Evolutionary conservation across 495 filamentous ascomycete species (phyloP), one percentile per base, ranked within the genome.

Genomic region (Durotheca rogersii): DNA sequence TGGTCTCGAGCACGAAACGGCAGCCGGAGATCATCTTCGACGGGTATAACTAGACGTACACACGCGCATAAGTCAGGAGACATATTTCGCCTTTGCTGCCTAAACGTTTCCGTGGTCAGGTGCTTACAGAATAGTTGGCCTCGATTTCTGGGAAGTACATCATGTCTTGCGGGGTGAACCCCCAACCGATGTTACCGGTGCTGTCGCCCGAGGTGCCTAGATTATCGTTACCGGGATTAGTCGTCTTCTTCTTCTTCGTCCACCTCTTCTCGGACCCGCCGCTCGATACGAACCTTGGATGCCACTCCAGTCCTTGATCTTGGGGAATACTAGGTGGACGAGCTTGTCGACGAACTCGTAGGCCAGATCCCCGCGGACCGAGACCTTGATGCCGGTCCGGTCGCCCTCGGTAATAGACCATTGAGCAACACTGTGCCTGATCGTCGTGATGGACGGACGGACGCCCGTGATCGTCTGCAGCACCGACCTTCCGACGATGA

Each of bases 261-360:
- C n/a, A n/a, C n/a, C n/a, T n/a, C 25, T 34, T 43, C 11, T n/a
- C 7, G 7, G 29, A 12, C 34, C 12, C 11, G 11, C 10, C n/a
- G 38, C 17, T 10, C 17, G 20, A 20, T 36, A 75, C 61, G 61
- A 78, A 53, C 88, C 92, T 65, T 79, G 74, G 27, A 96, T 76
- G 47, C 93, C 93, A 46, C 78, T 77, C 82, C 89, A 98, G 47
- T 98, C 93, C 76, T 96, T 98, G 60, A 97, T 91, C 60, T 82
- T 84, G 40, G 93, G 93, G 65, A 96, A 74, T 6, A 98, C 94
- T 3, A 96, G 73, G 68, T 95, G 86, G 30, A 96, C 74, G 56
- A 86, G 67, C 72, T 91, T 90, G 40, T 88, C 82, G 31, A 98
- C 56, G 68, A 97, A 97, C 65, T 94, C 81, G 51, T 87, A 90